Percentiles rank a stretch among this genome's conserved stretches.
phyloP scores from a whole-genome alignment of 805 yeast genomes.

The Metschnikowia henanensis region DNA sequence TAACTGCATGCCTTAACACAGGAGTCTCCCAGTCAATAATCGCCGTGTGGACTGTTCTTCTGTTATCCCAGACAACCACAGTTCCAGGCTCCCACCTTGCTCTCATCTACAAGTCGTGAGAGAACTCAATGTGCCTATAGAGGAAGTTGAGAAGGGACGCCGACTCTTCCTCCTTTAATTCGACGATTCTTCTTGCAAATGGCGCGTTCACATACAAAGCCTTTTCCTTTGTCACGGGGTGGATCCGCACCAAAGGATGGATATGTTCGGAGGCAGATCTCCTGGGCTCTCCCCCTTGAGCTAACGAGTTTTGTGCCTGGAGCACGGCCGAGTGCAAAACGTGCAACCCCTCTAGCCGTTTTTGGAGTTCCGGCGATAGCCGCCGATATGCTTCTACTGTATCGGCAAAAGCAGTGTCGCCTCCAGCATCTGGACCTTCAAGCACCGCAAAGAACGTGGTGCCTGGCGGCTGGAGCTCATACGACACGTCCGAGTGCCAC shows the following conservation, averaged over 20 bases:
- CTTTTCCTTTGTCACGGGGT: conserved; percentile 36
- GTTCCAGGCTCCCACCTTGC: conserved; percentile 37
- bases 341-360: conserved; percentile 31
- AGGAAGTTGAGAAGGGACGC: conserved; percentile 29
- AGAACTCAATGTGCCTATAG: conserved; percentile 29
- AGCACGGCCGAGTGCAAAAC: conserved; percentile 35
- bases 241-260: conserved; percentile 35
- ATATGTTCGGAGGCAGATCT: conserved; percentile 33
- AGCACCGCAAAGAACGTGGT: conserved; percentile 33
- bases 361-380: conserved; percentile 34
- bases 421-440: conserved; percentile 41
- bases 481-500: conserved; percentile 40
- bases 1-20: conserved; percentile 34
- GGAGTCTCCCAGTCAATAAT: conserved; percentile 37
- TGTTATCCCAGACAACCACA: conserved; percentile 38
- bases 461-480: conserved; percentile 38
- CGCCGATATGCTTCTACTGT: conserved; percentile 38
- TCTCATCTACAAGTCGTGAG: conserved; percentile 36
- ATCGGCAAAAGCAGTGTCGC: conserved; percentile 39
- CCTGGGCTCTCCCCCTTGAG: conserved; percentile 32
- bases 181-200: conserved; percentile 34
- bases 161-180: conserved; percentile 35
- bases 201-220: conserved; percentile 31
- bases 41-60: conserved; percentile 35
- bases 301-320: conserved; percentile 29